Evolutionary conservation across 1,284 basidiomycete genomes (phyloP).

Genomic region (Earliella scabrosa): DNA sequence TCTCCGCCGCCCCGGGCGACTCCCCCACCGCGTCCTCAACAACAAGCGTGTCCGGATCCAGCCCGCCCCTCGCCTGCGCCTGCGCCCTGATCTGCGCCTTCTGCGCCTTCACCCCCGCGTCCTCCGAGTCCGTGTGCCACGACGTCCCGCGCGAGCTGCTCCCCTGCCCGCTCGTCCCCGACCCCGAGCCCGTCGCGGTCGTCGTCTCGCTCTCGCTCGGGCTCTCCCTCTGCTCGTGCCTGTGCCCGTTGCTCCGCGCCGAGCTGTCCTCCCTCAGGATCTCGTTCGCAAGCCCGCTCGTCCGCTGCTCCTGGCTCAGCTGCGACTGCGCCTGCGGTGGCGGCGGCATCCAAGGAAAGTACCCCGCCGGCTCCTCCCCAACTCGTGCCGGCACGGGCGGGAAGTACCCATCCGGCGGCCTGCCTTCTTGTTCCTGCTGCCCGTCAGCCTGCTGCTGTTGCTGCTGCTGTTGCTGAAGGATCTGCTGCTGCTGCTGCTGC

Average conservation of each 20-base stretch:
- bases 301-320: constrained; percentile 16
- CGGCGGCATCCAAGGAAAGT: constrained; percentile 49
- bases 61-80: constrained; percentile 7
- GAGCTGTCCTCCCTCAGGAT: constrained; percentile 35
- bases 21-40: constrained; percentile 16
- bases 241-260: not conserved
- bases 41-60: too few species aligned
- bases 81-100: constrained; percentile 8
- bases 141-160: constrained; percentile 31
- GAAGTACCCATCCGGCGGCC: constrained; percentile 30
- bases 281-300: constrained; percentile 45
- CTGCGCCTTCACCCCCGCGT: constrained; percentile 15
- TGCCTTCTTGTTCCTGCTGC: constrained; percentile 8
- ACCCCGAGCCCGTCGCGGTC: constrained; percentile 18
- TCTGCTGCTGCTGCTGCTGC: constrained; percentile 12
- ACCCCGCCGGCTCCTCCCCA: constrained; percentile 38
- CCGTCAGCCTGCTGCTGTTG: constrained; percentile 2
- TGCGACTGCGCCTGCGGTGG: not conserved
- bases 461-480: constrained; percentile 10
- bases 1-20: constrained; percentile 14
- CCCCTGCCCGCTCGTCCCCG: constrained; percentile 1
- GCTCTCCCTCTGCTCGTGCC: constrained; percentile 5
- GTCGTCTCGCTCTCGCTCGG: constrained; percentile 24
- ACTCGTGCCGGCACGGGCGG: constrained; percentile 34
- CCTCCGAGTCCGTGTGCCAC: constrained; percentile 26